Evolutionary conservation across 495 filamentous ascomycete species (phyloP).

Genomic region (Lasiosphaeria miniovina): DNA sequence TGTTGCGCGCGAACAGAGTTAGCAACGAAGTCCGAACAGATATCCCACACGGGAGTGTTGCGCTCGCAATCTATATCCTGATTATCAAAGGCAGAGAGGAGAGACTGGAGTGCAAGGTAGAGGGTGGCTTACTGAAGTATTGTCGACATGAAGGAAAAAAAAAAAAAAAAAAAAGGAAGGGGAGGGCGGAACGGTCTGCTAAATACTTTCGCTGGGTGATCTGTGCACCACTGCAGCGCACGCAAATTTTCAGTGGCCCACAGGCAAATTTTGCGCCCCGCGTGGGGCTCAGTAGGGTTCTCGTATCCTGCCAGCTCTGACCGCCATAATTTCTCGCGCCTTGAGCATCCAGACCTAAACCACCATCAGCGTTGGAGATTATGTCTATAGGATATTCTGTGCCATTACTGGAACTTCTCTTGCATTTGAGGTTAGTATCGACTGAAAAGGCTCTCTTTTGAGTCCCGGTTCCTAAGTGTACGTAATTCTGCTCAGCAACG

Average conservation of each 20-base stretch:
- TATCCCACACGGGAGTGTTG: too few relatives aligned
- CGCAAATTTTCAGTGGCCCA: slow-evolving; percentile 28
- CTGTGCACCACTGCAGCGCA: slow-evolving; percentile 42
- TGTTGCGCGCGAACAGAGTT: slow-evolving; percentile 27
- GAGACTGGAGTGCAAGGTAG: slow-evolving; percentile 23
- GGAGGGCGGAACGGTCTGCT: slow-evolving; percentile 20
- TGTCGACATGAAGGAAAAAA: slow-evolving; percentile 56
- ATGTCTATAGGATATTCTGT: too few relatives aligned
- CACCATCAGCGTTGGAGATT: not conserved
- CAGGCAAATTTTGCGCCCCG: slow-evolving; percentile 17
- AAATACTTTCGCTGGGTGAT: slow-evolving; percentile 38
- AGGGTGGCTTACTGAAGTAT: slow-evolving; percentile 54
- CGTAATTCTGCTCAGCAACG: too few relatives aligned
- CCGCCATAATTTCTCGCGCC: slow-evolving; percentile 31
- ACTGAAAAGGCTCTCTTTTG: too few relatives aligned
- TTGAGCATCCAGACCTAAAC: not conserved
- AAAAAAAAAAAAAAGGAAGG: slow-evolving; percentile 31
- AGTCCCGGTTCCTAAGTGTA: too few relatives aligned
- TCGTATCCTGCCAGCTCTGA: slow-evolving; percentile 37
- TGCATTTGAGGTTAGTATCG: too few relatives aligned
- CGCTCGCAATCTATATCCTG: too few relatives aligned
- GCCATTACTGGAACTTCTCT: too few relatives aligned
- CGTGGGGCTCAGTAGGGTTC: not conserved
- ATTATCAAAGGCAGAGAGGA: too few relatives aligned
- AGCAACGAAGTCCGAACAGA: slow-evolving; percentile 9